These are phyloP conservation scores for Fraxinus quadrangulata DNA, from an alignment of 257 asterid genomes.

Conservation along the genomic window DNA sequence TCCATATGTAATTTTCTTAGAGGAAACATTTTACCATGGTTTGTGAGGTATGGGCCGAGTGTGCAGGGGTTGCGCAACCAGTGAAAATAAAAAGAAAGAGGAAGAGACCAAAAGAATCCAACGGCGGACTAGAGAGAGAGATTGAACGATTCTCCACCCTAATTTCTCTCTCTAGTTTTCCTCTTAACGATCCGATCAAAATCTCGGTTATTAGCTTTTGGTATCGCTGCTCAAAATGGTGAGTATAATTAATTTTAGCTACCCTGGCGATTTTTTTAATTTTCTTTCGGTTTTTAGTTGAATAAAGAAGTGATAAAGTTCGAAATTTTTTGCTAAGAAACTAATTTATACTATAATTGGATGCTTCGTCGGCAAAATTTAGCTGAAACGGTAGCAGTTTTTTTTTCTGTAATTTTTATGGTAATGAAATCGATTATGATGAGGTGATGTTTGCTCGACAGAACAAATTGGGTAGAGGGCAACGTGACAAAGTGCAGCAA, in stretches of 20 bases:
- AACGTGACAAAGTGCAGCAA: conserved; percentile 94
- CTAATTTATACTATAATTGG: not conserved
- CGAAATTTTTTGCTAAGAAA: not conserved
- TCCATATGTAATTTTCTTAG: not conserved
- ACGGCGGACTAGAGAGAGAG: not conserved
- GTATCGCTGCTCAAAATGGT: not conserved
- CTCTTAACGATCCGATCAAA: not conserved
- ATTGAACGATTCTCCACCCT: not conserved
- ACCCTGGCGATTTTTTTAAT: not conserved
- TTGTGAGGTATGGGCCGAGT: not conserved
- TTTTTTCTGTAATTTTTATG: not conserved
- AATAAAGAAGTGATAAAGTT: not conserved
- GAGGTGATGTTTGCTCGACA: conserved; percentile 35
- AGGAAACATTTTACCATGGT: not conserved
- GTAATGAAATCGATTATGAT: conserved; percentile 23
- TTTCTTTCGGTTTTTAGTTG: not conserved
- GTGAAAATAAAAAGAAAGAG: not conserved
- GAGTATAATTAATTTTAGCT: not conserved
- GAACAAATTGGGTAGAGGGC: conserved; percentile 95
- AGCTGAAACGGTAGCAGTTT: not conserved
- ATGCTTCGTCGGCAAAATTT: not conserved
- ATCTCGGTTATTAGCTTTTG: not conserved
- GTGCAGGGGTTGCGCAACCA: not conserved
- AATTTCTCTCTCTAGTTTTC: not conserved
- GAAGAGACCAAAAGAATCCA: not conserved